Evolutionary conservation across 192 early-diverging fungal species (phyloP).

Genomic region (Rhizoclosmatium globosum): DNA sequence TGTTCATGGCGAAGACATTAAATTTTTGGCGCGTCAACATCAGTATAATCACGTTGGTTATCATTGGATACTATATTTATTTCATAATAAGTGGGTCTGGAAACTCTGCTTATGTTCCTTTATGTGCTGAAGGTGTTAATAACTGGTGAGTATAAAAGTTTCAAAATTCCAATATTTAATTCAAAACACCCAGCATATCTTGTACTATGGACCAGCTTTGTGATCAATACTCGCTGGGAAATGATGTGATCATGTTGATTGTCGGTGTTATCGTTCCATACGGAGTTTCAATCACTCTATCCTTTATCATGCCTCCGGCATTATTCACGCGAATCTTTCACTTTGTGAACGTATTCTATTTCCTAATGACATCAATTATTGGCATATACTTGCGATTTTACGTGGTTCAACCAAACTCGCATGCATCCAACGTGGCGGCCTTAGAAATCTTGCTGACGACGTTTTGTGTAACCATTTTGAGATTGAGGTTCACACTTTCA

Average conservation of each 20-base stretch:
- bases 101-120: neutral
- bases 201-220: slow-evolving; percentile 50
- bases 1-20: neutral
- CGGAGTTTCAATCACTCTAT: slow-evolving; percentile 17
- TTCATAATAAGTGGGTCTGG: slow-evolving; percentile 13
- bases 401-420: slow-evolving; percentile 16
- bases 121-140: neutral
- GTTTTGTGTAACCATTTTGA: neutral
- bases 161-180: neutral
- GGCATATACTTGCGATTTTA: slow-evolving; percentile 20
- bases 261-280: slow-evolving; percentile 43
- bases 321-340: slow-evolving; percentile 16
- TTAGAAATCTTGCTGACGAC: slow-evolving; percentile 4
- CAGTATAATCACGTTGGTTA: slow-evolving; percentile 9
- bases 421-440: neutral
- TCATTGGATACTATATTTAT: slow-evolving; percentile 4
- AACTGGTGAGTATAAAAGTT: neutral
- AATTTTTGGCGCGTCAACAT: slow-evolving; percentile 11
- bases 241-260: slow-evolving; percentile 49
- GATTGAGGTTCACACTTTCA: slow-evolving; percentile 11
- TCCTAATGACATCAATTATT: slow-evolving; percentile 18
- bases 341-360: slow-evolving; percentile 9
- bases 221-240: slow-evolving; percentile 37
- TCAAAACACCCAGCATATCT: slow-evolving; percentile 30
- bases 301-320: slow-evolving; percentile 27